phyloP scores from a whole-genome alignment of 2,329 filamentous ascomycete genomes.

The Ophiostoma ips region DNA sequence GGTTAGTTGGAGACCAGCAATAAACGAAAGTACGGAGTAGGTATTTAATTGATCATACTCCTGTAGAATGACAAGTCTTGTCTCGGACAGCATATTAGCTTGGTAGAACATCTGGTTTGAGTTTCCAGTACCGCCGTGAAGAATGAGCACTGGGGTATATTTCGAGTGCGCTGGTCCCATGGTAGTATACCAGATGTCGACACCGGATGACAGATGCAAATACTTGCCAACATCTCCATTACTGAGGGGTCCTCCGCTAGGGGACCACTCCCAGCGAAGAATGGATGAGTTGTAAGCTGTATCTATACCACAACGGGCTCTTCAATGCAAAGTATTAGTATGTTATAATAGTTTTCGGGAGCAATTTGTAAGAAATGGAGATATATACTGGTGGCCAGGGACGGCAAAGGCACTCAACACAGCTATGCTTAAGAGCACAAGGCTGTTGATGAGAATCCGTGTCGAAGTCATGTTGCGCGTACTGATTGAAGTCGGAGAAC shows the following conservation, averaged over 20 bases:
- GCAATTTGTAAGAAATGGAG: neutral
- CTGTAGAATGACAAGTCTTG: slow-evolving; percentile 1
- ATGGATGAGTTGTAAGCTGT: neutral
- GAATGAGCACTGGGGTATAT: neutral
- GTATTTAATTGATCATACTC: too few species aligned
- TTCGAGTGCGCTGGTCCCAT: neutral
- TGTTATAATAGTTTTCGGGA: neutral
- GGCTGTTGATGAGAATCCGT: neutral
- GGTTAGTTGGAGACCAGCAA: too few species aligned
- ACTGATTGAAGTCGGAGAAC: too few species aligned
- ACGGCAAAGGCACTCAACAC: neutral
- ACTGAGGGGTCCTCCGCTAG: neutral
- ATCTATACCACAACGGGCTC: neutral
- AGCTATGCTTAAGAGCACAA: neutral
- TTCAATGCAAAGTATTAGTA: neutral
- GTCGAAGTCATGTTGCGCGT: neutral
- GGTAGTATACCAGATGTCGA: slow-evolving; percentile 1
- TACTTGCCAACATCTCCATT: neutral
- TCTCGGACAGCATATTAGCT: neutral
- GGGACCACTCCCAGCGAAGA: slow-evolving; percentile 1
- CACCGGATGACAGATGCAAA: neutral
- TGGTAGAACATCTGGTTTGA: neutral
- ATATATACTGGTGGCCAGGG: neutral
- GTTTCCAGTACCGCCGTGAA: neutral
- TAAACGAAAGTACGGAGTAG: too few species aligned